Base-by-base conservation (phyloP, 768 basidiomycete species). In the Suillus alpinus region DNA sequence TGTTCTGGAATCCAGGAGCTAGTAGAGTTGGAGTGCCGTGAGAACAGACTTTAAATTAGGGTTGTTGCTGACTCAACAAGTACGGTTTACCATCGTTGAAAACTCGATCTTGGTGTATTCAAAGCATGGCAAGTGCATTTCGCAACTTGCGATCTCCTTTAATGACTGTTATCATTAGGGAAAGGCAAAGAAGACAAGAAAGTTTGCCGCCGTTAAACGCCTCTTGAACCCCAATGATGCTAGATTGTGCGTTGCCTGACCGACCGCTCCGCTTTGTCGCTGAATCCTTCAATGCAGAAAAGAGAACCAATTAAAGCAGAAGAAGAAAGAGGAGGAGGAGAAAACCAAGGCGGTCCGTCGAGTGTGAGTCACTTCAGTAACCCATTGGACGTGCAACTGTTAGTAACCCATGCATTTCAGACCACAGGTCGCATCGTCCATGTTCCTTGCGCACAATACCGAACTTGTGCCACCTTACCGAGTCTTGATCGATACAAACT, bases 401-500 rank as follows among this genome's bases (percentile, higher is more conserved):
- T 8, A 26, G 55, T 50, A 16, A 56, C 49, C 16, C 31, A 56
- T 18, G 26, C 53, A 39, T 31, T 40, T 18, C 69, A 96, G 94
- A 50, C 86, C 91, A 4, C 90, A 92, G 70, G 81, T 90, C 46
- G 87, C 95, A n/a, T 91, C 94, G 34, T 94, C 95, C 20, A 80
- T 98, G 66, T 98, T 98, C 81, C 81, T 99, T 44, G 87, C 91
- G 4, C 97, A 98, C 74, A 98, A 99, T 73, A 88, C 91, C 23
- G 90, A 97, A 20, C 90, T 99, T 51, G 95, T 93, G 0, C 97
- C 97, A 0, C 97, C 97, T 3, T 99, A 98, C 72, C 87, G 96
- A 20, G 93, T 99, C 31, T 85, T 99, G 41, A 94, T 99, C 62
- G 97, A 99, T 75, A 99, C 97, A 71, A 99, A 99, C 73, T 98